phyloP scores from a whole-genome alignment of 2,329 filamentous ascomycete species.

The Paecilomyces niveus region DNA sequence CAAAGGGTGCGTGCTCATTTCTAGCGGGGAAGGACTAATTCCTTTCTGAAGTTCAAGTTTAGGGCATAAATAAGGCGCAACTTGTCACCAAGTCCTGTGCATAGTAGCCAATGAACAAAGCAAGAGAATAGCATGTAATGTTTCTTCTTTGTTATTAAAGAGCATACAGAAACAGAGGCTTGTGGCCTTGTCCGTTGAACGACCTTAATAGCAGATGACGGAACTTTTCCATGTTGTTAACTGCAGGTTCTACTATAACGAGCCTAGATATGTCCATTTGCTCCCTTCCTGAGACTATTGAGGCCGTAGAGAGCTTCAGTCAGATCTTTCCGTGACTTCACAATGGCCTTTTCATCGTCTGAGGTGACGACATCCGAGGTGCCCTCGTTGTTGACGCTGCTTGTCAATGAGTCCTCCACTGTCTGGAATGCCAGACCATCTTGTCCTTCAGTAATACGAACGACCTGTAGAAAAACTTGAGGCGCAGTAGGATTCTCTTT shows the following conservation, averaged over 20 bases:
- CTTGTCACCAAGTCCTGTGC: too few relatives aligned
- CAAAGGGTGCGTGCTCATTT: too few relatives aligned
- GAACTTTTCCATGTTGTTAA: background rate
- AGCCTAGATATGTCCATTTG: conserved; percentile 3
- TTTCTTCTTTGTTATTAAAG: too few relatives aligned
- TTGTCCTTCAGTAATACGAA: conserved; percentile 14
- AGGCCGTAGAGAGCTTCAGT: conserved; percentile 25
- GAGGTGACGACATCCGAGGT: conserved; percentile 18
- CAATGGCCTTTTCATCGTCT: conserved; percentile 20
- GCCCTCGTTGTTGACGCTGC: conserved; percentile 23
- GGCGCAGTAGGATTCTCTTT: conserved; percentile 13
- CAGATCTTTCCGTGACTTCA: conserved; percentile 25
- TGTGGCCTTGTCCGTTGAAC: background rate
- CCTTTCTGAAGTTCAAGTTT: too few relatives aligned
- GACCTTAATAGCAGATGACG: background rate
- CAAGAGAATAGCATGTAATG: too few relatives aligned
- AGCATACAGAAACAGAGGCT: too few relatives aligned
- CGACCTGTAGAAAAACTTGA: conserved; percentile 22
- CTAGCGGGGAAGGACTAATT: too few relatives aligned
- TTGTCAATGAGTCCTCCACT: conserved; percentile 11
- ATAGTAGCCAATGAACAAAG: too few relatives aligned
- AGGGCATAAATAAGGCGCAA: too few relatives aligned
- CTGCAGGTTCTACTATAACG: background rate
- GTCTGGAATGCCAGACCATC: conserved; percentile 21
- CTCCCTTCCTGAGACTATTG: conserved; percentile 33